Conservation (phyloP, 2,329 filamentous ascomycete genomes). For the Taxawa tesnikishii region DNA sequence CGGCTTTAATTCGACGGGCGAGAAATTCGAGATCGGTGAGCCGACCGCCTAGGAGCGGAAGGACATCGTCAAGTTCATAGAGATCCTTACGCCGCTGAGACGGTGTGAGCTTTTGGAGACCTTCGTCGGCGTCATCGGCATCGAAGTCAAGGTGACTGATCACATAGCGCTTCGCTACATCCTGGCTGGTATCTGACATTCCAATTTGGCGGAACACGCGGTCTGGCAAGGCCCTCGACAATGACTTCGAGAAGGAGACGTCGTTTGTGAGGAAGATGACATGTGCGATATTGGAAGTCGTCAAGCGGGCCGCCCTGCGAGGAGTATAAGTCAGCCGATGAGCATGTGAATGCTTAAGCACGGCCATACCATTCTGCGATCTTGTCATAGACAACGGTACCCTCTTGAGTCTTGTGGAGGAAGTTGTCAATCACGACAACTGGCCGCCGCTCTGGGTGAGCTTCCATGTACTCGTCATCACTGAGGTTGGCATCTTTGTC, state of each 20-base stretch:
- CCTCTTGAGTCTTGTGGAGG: slow-evolving; percentile 55
- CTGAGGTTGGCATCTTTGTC: slow-evolving; percentile 61
- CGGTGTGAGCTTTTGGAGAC: slow-evolving; percentile 30
- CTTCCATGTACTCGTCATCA: slow-evolving; percentile 81
- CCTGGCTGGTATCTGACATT: slow-evolving; percentile 69
- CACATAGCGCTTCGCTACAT: slow-evolving; percentile 84
- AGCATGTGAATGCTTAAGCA: neutral
- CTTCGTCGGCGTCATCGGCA: slow-evolving; percentile 22
- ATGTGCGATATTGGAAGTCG: slow-evolving; percentile 80
- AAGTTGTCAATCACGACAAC: slow-evolving; percentile 91
- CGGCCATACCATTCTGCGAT: slow-evolving; percentile 56
- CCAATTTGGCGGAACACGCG: slow-evolving; percentile 79
- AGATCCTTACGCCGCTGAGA: slow-evolving; percentile 44
- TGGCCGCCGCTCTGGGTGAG: slow-evolving; percentile 70
- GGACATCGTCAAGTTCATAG: slow-evolving; percentile 65
- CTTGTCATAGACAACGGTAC: slow-evolving; percentile 37
- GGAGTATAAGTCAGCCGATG: neutral
- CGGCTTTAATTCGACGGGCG: slow-evolving; percentile 75
- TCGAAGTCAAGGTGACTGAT: slow-evolving; percentile 59
- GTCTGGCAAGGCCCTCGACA: slow-evolving; percentile 79
- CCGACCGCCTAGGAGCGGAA: slow-evolving; percentile 72
- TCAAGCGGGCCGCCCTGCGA: slow-evolving; percentile 59
- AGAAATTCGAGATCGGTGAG: slow-evolving; percentile 94
- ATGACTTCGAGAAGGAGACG: slow-evolving; percentile 72
- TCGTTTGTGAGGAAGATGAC: slow-evolving; percentile 91